phyloP scores from a whole-genome alignment of 768 basidiomycete genomes.

The Serpula lacrymans region DNA sequence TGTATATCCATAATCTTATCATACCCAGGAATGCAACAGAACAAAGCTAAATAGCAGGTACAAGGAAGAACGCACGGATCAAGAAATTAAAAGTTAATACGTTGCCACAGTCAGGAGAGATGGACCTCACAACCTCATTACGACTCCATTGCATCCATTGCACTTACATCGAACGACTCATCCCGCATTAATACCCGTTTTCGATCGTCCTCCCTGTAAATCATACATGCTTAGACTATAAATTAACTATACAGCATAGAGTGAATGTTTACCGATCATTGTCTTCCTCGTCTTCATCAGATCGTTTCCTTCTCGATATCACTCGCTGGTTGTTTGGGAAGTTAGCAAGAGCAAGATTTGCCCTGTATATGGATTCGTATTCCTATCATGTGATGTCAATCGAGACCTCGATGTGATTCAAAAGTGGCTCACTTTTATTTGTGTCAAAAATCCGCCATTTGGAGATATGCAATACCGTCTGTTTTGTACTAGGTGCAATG shows the following conservation, averaged over 20 bases:
- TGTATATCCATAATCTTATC: no score
- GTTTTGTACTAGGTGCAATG: conserved; percentile 84
- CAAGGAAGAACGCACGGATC: conserved; percentile 24
- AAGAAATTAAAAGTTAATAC: neutral
- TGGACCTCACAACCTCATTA: no score
- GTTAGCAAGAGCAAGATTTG: conserved; percentile 61
- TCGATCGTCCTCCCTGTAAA: conserved; percentile 37
- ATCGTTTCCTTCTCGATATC: conserved; percentile 62
- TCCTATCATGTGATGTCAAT: conserved; percentile 47
- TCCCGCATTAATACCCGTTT: conserved; percentile 38
- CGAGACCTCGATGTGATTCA: neutral
- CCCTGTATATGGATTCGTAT: conserved; percentile 90
- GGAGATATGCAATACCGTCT: conserved; percentile 92
- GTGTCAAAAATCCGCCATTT: conserved; percentile 87
- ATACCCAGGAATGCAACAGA: no score
- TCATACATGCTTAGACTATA: neutral
- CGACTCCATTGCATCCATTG: conserved; percentile 31
- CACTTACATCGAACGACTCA: conserved; percentile 27
- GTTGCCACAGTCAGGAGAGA: neutral
- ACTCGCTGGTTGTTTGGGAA: conserved; percentile 47
- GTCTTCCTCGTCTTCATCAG: conserved; percentile 71
- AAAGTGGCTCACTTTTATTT: conserved; percentile 67
- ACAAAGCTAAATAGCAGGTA: conserved; percentile 10
- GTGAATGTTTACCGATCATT: conserved; percentile 30
- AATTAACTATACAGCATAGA: neutral